Percentiles rank a stretch among this genome's conserved stretches.
phyloP scores from a whole-genome alignment of 2,329 filamentous ascomycete genomes.

The Penicillium brevicompactum region DNA sequence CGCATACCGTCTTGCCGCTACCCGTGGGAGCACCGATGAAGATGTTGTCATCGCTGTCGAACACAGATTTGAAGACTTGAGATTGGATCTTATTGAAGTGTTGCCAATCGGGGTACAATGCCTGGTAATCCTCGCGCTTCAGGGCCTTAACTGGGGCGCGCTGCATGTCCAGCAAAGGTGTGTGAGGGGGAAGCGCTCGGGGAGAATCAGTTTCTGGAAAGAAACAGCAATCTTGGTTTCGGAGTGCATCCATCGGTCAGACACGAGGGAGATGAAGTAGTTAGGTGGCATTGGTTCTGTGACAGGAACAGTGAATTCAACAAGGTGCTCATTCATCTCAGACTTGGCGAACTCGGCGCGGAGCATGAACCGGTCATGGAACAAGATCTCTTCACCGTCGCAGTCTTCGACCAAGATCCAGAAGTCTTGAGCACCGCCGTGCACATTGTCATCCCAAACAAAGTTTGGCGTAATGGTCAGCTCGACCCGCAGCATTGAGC shows the following conservation, averaged over 20 bases:
- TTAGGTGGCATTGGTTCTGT: conserved; percentile 98
- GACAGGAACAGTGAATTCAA: conserved; percentile 95
- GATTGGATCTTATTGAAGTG: conserved; percentile 98
- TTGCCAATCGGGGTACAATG: conserved; percentile 79
- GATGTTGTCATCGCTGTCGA: conserved; percentile 88
- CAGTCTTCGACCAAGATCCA: conserved; percentile 98
- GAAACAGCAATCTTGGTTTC: conserved; percentile 91
- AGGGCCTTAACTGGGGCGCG: conserved; percentile 85
- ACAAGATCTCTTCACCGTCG: conserved; percentile 93
- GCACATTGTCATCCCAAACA: conserved; percentile 87
- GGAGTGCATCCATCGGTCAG: conserved; percentile 97
- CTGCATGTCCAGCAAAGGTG: conserved; percentile 87
- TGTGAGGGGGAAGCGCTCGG: conserved; percentile 96
- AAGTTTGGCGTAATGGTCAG: conserved; percentile 92
- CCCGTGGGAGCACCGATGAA: conserved; percentile 91
- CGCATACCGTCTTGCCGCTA: conserved; percentile 95
- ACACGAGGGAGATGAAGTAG: conserved; percentile 94
- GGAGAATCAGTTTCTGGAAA: conserved; percentile 91
- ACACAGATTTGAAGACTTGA: conserved; percentile 93
- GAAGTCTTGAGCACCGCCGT: conserved; percentile 87
- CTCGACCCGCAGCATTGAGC: conserved; percentile 88
- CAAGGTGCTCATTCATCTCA: conserved; percentile 88
- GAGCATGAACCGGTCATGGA: conserved; percentile 90
- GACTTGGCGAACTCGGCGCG: conserved; percentile 83
- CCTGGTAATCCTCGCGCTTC: conserved; percentile 79